Percentiles rank a stretch among this genome's conserved stretches.
phyloP scores from a whole-genome alignment of 1,284 basidiomycete genomes.

The Melampsora larici-populina region DNA sequence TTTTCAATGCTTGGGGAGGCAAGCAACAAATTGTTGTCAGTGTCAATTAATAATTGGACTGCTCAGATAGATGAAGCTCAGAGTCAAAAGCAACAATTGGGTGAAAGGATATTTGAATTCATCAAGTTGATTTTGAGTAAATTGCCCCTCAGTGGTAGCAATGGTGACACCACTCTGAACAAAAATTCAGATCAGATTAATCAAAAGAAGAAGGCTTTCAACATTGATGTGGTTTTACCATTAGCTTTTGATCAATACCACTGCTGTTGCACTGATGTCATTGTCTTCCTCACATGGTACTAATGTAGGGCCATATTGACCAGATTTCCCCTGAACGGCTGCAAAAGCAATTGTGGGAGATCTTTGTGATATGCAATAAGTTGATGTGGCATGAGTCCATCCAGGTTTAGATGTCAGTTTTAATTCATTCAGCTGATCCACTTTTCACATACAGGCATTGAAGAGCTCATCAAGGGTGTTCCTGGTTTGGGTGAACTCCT shows the following conservation, averaged over 20 bases:
- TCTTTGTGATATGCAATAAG: slow-evolving; percentile 78
- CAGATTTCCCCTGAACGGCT: slow-evolving; percentile 85
- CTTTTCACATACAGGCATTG: slow-evolving; percentile 7
- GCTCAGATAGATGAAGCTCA: slow-evolving; percentile 65
- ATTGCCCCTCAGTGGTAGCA: slow-evolving; percentile 25
- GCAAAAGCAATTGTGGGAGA: slow-evolving; percentile 76
- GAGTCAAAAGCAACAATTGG: slow-evolving; percentile 16
- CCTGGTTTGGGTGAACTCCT: slow-evolving; percentile 25
- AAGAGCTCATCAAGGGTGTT: slow-evolving; percentile 38
- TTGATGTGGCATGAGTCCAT: slow-evolving; percentile 50
- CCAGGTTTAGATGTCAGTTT: too few relatives aligned
- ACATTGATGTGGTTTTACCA: slow-evolving; percentile 60
- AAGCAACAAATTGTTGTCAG: slow-evolving; percentile 61
- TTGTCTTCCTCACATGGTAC: slow-evolving; percentile 55
- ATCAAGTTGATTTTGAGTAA: slow-evolving; percentile 47
- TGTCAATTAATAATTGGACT: slow-evolving; percentile 83
- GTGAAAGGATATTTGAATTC: slow-evolving; percentile 52
- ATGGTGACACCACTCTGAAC: slow-evolving; percentile 45
- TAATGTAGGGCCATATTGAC: slow-evolving; percentile 56
- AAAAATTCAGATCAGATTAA: slow-evolving; percentile 49
- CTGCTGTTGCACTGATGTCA: slow-evolving; percentile 65
- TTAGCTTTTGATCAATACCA: slow-evolving; percentile 64
- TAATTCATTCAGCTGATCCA: neutral
- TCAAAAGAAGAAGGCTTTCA: slow-evolving; percentile 61
- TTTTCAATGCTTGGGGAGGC: slow-evolving; percentile 59